Percentiles rank a stretch among this genome's conserved stretches.
Evolutionary conservation across 169 alveolate species (phyloP).

Genomic region (Eimeria sp.): DNA sequence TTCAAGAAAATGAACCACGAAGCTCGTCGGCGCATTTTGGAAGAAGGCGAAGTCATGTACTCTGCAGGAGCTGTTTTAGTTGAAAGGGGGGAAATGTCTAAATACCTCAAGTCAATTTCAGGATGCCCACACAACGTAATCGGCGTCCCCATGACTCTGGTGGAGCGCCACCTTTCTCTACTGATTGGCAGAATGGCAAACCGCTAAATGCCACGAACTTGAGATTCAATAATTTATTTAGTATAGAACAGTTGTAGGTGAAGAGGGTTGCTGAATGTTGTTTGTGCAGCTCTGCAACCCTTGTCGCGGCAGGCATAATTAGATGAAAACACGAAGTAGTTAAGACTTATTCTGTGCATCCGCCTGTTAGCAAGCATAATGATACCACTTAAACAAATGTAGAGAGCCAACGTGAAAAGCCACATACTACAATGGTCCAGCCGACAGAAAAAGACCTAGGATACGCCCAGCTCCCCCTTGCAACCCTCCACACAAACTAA

Average conservation of each 20-base stretch:
- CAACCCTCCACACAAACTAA: no score
- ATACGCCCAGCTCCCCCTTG: no score
- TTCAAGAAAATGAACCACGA: constrained; percentile 22
- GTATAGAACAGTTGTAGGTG: not conserved
- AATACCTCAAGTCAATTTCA: constrained; percentile 30
- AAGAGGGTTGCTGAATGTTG: not conserved
- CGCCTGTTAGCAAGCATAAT: no score
- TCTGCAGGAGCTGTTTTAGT: constrained; percentile 66
- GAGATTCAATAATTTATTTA: not conserved
- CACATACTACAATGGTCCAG: no score
- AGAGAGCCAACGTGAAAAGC: no score
- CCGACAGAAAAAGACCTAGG: no score
- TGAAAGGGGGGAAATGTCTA: constrained; percentile 66
- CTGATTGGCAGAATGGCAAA: constrained; percentile 24
- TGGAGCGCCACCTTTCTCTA: constrained; percentile 16
- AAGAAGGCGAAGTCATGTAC: constrained; percentile 70
- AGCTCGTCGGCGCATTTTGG: constrained; percentile 36
- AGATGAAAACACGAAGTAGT: no score
- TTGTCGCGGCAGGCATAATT: no score
- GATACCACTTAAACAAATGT: no score
- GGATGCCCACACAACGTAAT: constrained; percentile 70
- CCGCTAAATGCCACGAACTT: not conserved
- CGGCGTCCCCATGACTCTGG: constrained; percentile 31
- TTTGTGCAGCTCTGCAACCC: no score
- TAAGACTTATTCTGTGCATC: no score